Evolutionary conservation across 352 stramenopile genomes (phyloP), one percentile per base, ranked within the genome.

Genomic region (Peronospora farinosa): DNA sequence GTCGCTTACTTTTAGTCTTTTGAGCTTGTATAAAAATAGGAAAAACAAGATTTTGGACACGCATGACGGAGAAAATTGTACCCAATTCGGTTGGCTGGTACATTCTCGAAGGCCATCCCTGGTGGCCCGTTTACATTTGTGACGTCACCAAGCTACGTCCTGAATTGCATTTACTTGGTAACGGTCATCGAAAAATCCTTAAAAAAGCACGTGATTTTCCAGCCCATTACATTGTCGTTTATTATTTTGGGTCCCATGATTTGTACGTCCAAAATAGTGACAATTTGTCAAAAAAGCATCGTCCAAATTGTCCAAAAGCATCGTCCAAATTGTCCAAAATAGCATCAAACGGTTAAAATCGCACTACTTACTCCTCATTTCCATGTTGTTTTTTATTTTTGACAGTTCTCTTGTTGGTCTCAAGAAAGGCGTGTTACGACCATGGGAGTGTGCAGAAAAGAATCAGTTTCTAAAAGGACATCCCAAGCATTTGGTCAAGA

Each of bases 71-170:
- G 2, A 60, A 56, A 27, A 47, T 70, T n/a, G 47, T 67, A 56
- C 63, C 69, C 40, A 87, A 92, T 60, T 85, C 76, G 5, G 74
- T 93, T 33, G 82, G 74, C 38, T 93, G 82, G 82, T 81, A 86
- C 65, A 90, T 93, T 50, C 69, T 93, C 10, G 79, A 91, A 56
- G 82, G 82, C 15, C 89, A 72, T 61, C 82, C 82, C 7, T 93
- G 82, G 82, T 93, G 82, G 82, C 82, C 82, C 43, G 79, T 91
- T 51, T 91, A 86, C 65, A 69, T 93, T 46, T 91, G 79, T 47
- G 82, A 93, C 65, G 66, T 80, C 39, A 69, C 59, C 31, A 89
- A 88, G 65, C 69, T 93, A 42, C 82, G 82, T 0, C 56, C 69
- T 0, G 82, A 74, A 2, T 67, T 92, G 39, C 63, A 89, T 36